Evolutionary conservation across 495 filamentous ascomycete species (phyloP).

Genomic region (Neurospora sp.): DNA sequence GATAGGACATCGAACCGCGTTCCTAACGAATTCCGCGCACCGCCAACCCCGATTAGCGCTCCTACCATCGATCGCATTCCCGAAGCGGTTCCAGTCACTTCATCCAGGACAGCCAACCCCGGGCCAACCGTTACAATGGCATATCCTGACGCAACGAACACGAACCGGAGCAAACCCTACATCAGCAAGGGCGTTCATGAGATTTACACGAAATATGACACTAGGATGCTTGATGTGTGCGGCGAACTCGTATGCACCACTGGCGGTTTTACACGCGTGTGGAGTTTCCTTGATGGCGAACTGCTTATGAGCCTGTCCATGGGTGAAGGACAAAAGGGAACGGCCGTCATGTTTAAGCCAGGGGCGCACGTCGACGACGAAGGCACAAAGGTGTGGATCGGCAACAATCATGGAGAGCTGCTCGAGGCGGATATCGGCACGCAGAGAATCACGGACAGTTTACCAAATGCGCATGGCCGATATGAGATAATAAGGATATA

Average conservation of each 20-base stretch:
- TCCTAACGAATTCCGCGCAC: constrained; percentile 24
- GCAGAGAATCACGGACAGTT: constrained; percentile 54
- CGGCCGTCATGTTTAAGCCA: constrained; percentile 79
- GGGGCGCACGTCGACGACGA: constrained; percentile 63
- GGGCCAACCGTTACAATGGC: constrained; percentile 12
- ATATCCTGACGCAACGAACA: constrained; percentile 75
- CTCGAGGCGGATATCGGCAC: constrained; percentile 73
- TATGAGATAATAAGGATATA: constrained; percentile 80
- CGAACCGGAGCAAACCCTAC: constrained; percentile 73
- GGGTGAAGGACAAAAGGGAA: constrained; percentile 65
- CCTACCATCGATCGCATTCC: constrained; percentile 17
- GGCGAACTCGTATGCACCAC: constrained; percentile 81
- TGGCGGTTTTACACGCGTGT: constrained; percentile 73
- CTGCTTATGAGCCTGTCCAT: constrained; percentile 70
- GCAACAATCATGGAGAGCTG: constrained; percentile 76
- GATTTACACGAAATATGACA: constrained; percentile 79
- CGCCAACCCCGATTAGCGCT: constrained; percentile 14
- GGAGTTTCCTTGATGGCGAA: constrained; percentile 75
- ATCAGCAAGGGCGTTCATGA: constrained; percentile 58
- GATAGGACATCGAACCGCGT: constrained; percentile 28
- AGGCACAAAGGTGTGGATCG: constrained; percentile 80
- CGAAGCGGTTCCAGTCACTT: neutral
- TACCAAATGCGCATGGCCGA: constrained; percentile 63
- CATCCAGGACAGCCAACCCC: constrained; percentile 12
- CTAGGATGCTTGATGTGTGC: constrained; percentile 73